phyloP scores from a whole-genome alignment of 495 filamentous ascomycete genomes.

The Pyronema omphalodes region DNA sequence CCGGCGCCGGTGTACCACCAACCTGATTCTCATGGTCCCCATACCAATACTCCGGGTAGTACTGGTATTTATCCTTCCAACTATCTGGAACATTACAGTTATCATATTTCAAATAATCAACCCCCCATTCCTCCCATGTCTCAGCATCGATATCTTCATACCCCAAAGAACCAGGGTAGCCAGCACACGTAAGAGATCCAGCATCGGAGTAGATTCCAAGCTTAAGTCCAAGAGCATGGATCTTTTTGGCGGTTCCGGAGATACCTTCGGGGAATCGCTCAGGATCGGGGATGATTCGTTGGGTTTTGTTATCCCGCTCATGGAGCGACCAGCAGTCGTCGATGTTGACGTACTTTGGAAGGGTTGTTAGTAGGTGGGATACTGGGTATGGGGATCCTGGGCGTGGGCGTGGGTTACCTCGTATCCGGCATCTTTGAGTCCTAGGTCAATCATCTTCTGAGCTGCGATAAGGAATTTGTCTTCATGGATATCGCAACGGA shows the following conservation, averaged over 20 bases:
- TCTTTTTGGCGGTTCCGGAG: slow-evolving; percentile 34
- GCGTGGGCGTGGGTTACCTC: slow-evolving; percentile 5
- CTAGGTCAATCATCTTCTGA: slow-evolving; percentile 31
- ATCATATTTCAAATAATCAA: slow-evolving; percentile 57
- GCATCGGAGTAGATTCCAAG: slow-evolving; percentile 50
- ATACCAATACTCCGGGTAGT: slow-evolving; percentile 19
- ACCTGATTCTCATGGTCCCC: slow-evolving; percentile 14
- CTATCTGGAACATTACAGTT: slow-evolving; percentile 33
- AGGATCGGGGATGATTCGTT: slow-evolving; percentile 36
- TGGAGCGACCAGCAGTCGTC: slow-evolving; percentile 47
- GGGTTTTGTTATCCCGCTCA: slow-evolving; percentile 29
- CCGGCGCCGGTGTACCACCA: slow-evolving; percentile 24
- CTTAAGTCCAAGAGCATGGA: slow-evolving; percentile 43
- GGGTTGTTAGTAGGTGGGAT: neutral
- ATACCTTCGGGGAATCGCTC: slow-evolving; percentile 46
- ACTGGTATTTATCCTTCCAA: slow-evolving; percentile 11
- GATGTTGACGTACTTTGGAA: slow-evolving; percentile 20
- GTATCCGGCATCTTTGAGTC: slow-evolving; percentile 46
- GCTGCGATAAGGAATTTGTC: slow-evolving; percentile 35
- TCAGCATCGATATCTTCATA: slow-evolving; percentile 44
- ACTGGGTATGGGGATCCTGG: neutral
- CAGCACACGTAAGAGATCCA: slow-evolving; percentile 43
- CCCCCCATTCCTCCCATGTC: slow-evolving; percentile 44
- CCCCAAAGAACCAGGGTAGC: slow-evolving; percentile 42
- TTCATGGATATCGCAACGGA: slow-evolving; percentile 38